Conservation (phyloP, 1,139 yeast species). For the Diutina mesorugosa region DNA sequence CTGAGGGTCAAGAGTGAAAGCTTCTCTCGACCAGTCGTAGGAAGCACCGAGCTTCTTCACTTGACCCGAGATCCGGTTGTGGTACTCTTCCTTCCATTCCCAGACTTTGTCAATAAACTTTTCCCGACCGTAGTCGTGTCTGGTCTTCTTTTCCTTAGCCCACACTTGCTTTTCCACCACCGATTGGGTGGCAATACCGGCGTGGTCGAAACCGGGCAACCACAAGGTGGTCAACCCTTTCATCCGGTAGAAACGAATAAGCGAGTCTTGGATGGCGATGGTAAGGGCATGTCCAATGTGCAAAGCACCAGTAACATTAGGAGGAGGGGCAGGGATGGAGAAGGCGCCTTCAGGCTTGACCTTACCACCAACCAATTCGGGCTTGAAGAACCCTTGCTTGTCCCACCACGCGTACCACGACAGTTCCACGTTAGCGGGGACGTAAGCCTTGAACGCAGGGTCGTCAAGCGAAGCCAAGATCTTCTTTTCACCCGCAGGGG, state of each 20-base stretch:
- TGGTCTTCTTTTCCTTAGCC: constrained; percentile 78
- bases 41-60: constrained; percentile 87
- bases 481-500: constrained; percentile 87
- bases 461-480: constrained; percentile 74
- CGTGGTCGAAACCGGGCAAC: constrained; percentile 96
- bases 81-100: constrained; percentile 98
- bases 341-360: constrained; percentile 74
- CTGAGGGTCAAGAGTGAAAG: constrained; percentile 78
- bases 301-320: constrained; percentile 96
- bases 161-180: constrained; percentile 95
- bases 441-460: constrained; percentile 88
- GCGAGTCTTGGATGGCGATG: constrained; percentile 85
- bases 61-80: constrained; percentile 71
- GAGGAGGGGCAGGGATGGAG: constrained; percentile 96
- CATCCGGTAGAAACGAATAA: constrained; percentile 93
- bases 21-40: constrained; percentile 91
- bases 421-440: constrained; percentile 85
- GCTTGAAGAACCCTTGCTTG: constrained; percentile 75
- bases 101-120: constrained; percentile 78
- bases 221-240: constrained; percentile 88
- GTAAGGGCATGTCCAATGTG: constrained; percentile 99
- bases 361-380: constrained; percentile 69
- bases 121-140: constrained; percentile 94
- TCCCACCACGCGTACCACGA: constrained; percentile 99
- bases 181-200: constrained; percentile 98